Evolutionary conservation across 805 yeast species (phyloP).

Genomic region (Metschnikowia dekortorum): DNA sequence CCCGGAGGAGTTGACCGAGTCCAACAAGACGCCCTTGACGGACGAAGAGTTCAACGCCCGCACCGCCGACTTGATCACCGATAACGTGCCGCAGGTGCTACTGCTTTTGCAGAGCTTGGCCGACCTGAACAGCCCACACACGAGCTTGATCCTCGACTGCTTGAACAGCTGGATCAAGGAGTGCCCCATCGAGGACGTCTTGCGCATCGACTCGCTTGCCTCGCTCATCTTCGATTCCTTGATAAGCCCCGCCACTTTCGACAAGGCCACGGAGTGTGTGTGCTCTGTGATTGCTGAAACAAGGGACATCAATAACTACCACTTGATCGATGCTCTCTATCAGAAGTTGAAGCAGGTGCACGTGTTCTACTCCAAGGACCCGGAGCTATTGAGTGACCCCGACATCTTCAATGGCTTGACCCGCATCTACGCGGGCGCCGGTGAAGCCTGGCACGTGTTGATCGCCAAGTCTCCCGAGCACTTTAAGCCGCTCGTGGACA

Average conservation of each 20-base stretch:
- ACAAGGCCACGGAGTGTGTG: constrained; percentile 82
- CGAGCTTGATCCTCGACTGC: constrained; percentile 60
- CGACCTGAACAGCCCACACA: constrained; percentile 14
- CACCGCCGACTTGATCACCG: constrained; percentile 56
- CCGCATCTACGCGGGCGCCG: constrained; percentile 82
- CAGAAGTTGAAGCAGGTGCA: constrained; percentile 63
- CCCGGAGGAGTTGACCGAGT: constrained; percentile 86
- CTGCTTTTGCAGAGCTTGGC: constrained; percentile 52
- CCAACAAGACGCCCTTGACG: constrained; percentile 69
- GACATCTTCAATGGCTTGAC: constrained; percentile 68
- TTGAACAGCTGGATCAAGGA: constrained; percentile 90
- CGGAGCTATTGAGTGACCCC: constrained; percentile 48
- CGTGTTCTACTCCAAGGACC: constrained; percentile 29
- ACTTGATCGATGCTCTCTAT: constrained; percentile 61
- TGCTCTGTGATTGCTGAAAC: constrained; percentile 79
- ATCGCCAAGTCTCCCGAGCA: constrained; percentile 67
- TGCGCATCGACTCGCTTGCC: constrained; percentile 61
- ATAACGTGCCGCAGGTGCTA: constrained; percentile 67
- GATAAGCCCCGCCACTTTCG: constrained; percentile 69
- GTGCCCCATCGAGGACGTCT: constrained; percentile 66
- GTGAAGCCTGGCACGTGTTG: constrained; percentile 90
- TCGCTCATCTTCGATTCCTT: constrained; percentile 56
- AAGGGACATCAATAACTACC: constrained; percentile 62
- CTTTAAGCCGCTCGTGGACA: constrained; percentile 70
- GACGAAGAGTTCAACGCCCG: constrained; percentile 74